A percentile compares a stretch with the other conserved stretches of the same genome.
These are phyloP conservation scores for Phytophthora fragariae DNA, from an alignment of 352 stramenopile species.

Conservation along the genomic window DNA sequence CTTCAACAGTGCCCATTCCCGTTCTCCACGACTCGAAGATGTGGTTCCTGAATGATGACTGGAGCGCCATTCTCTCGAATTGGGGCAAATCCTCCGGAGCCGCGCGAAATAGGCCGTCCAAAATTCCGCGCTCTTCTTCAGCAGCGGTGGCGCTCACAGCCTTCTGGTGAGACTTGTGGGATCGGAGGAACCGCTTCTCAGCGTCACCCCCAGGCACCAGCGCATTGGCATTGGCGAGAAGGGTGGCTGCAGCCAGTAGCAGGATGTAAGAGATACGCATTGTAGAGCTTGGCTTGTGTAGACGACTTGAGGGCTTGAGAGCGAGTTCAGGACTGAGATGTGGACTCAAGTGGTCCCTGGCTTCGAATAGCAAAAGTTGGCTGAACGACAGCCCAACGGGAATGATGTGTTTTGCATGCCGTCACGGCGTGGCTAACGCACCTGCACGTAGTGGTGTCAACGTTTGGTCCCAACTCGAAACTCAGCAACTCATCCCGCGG, in stretches of 20 bases:
- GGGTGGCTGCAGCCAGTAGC: background rate
- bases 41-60: background rate
- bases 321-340: background rate
- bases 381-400: background rate
- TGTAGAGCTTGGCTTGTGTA: background rate
- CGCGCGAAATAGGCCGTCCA: background rate
- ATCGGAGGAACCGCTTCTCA: background rate
- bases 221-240: background rate
- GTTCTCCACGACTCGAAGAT: background rate
- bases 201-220: background rate
- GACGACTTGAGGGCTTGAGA: background rate
- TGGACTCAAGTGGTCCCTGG: background rate
- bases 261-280: background rate
- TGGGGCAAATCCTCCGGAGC: background rate
- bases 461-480: too few relatives aligned
- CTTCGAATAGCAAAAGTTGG: slow-evolving; percentile 1
- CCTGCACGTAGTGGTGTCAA: too few relatives aligned
- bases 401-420: background rate
- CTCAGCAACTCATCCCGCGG: too few relatives aligned
- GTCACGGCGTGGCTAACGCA: too few relatives aligned
- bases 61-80: background rate
- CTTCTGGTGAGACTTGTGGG: background rate
- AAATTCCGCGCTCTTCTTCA: background rate
- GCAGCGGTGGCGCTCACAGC: background rate
- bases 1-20: background rate